Base-by-base conservation (phyloP, 352 stramenopile genomes). In the Phytophthora fragariae region DNA sequence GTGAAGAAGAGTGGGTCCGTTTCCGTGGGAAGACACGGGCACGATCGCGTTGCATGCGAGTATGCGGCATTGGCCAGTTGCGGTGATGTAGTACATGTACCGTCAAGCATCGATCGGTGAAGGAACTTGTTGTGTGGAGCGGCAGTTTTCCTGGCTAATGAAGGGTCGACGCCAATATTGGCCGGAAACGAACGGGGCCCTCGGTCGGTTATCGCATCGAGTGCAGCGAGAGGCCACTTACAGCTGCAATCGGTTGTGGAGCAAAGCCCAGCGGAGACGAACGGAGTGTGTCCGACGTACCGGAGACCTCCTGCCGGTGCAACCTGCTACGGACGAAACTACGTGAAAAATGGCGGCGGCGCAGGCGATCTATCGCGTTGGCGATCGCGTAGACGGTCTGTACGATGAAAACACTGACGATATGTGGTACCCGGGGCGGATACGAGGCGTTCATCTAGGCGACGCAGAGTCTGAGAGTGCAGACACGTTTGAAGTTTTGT, bases 371-470 rank as follows among this genome's bases (percentile, higher is more conserved):
- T 80, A 76, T 55, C 53, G 65, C 27, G 81, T 92, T 33, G 86
- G 81, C 31, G 77, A 81, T 46, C 88, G 89, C 31, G 87, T 96
- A 15, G 89, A 96, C 63, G 88, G 85, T 1, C 80, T 96, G 46
- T 96, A 96, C 53, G 89, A 92, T 75, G 84, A 84, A 70, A 94
- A 94, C 69, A 77, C 67, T 9, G 86, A 92, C 70, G 86, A 92
- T 50, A 85, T 93, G 69, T 94, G 89, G 88, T 95, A 95, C 57
- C 86, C 87, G 1, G 90, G 81, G 9, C 66, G 73, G 17, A 72
- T 95, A 60, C 72, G 74, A 24, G 64, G 62, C 15, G 66, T 84
- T 39, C 58, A 91, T 60, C 58, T 12, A 14, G 65, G 57, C n/a
- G 61, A 77, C 31, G 54, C 56, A 54, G 52, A 55, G 14, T 37